Percentiles rank a stretch among this genome's conserved stretches.
phyloP scores from a whole-genome alignment of 2,329 filamentous ascomycete species.

The Pezicula neosporulosa region DNA sequence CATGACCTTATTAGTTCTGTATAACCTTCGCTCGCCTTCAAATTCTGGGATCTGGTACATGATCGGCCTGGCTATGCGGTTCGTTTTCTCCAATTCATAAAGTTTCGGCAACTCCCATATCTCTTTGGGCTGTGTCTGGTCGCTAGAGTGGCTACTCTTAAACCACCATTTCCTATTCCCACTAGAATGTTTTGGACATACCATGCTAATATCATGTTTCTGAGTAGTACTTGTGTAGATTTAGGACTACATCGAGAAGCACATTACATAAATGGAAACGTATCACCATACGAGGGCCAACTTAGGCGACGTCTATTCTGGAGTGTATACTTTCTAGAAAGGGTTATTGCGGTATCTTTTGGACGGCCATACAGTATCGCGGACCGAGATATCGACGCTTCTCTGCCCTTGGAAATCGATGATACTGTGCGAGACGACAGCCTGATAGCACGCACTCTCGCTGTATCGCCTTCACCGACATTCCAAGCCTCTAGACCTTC shows the following conservation, averaged over 20 bases:
- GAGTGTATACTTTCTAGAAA: constrained; percentile 47
- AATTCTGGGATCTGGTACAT: constrained; percentile 51
- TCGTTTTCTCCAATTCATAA: too few species aligned
- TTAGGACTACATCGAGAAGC: constrained; percentile 46
- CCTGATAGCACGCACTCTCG: constrained; percentile 22
- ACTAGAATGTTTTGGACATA: too few species aligned
- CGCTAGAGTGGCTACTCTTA: too few species aligned
- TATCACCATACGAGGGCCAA: constrained; percentile 39
- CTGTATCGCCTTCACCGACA: constrained; percentile 27
- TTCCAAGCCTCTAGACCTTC: constrained; percentile 26
- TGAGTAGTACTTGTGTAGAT: constrained; percentile 40
- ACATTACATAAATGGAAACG: constrained; percentile 32
- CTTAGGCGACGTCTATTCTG: constrained; percentile 46
- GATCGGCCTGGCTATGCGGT: constrained; percentile 48
- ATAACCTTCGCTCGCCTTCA: constrained; percentile 46
- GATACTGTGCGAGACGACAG: constrained; percentile 34
- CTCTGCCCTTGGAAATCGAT: constrained; percentile 40
- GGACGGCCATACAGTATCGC: constrained; percentile 47
- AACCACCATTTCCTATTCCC: too few species aligned
- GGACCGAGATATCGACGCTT: constrained; percentile 47
- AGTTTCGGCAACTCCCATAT: too few species aligned
- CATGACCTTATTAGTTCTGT: constrained; percentile 44
- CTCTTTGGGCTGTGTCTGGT: too few species aligned
- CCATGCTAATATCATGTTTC: too few species aligned
- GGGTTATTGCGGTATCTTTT: constrained; percentile 46